These are phyloP conservation scores for Chrysanthemum makinoi DNA, from an alignment of 129 eudicot genomes.

Conservation along the genomic window DNA sequence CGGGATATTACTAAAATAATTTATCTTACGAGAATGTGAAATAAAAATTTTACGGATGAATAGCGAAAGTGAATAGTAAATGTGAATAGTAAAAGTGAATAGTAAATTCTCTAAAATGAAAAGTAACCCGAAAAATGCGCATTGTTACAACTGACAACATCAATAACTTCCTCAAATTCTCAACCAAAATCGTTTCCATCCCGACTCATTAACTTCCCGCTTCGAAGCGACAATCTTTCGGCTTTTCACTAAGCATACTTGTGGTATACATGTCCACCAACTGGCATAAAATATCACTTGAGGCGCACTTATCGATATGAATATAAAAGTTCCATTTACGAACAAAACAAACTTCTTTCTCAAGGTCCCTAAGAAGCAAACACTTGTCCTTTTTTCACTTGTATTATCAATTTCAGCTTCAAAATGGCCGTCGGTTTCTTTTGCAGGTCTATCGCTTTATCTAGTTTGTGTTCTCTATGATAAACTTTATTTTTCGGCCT, in stretches of 20 bases:
- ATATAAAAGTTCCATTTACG: conserved; percentile 88
- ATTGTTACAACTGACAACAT: conserved; percentile 91
- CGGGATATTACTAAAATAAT: no score
- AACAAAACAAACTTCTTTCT: conserved; percentile 80
- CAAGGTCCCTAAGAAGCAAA: conserved; percentile 80
- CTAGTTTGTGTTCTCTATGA: conserved; percentile 73
- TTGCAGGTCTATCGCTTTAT: conserved; percentile 73
- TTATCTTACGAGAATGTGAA: no score
- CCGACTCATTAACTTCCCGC: conserved; percentile 40
- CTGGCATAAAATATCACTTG: conserved; percentile 60
- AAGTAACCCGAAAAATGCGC: no score
- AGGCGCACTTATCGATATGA: conserved; percentile 70
- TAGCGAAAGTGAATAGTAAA: no score
- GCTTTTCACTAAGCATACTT: conserved; percentile 53
- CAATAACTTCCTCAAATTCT: conserved; percentile 66
- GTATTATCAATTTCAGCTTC: conserved; percentile 59
- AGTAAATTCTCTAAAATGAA: no score
- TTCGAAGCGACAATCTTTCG: conserved; percentile 62
- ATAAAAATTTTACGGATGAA: no score
- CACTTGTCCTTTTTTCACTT: conserved; percentile 57
- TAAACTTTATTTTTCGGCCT: conserved; percentile 79
- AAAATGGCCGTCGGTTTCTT: conserved; percentile 66
- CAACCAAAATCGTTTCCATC: conserved; percentile 90
- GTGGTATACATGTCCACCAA: conserved; percentile 64
- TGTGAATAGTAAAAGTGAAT: no score